Base-by-base conservation (phyloP, 139 green algal species). In the Coelastrella sp. region DNA sequence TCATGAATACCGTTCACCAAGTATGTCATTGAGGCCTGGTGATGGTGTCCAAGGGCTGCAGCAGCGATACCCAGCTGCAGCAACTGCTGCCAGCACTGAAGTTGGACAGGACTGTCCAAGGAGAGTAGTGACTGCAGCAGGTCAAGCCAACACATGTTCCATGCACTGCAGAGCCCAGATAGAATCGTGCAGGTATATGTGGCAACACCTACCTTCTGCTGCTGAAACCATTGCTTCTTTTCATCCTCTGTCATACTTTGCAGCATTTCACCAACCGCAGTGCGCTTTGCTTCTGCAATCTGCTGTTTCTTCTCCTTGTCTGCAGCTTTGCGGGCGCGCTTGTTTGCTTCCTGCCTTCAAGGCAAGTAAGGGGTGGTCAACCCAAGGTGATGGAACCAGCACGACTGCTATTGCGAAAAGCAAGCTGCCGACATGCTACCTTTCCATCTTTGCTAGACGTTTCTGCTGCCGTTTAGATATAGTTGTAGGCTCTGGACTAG, bases 221-320 rank as follows among this genome's bases (percentile, higher is more conserved):
- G 22, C 35, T 89, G 68, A 12, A 59, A 22, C 84, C 84, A 89
- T 49, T 89, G 6, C 56, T 82, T n/a, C 17, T 49, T 73, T 25
- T 89, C 49, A 10, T 82, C 85, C 7, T 90, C 85, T 19, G 85
- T 90, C 85, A 90, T 90, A 14, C 22, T 78, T 24, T 73, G 72
- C 74, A 84, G 57, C 85, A 84, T 90, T 4, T 75, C 68, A 17
- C 22, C 58, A 25, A 84, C 49, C 8, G 56, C 85, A 49, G 25
- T 24, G 22, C 85, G 85, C 73, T 61, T 73, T 20, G 70, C 10
- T 72, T 81, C 84, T 17, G 78, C 56, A 8, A 56, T n/a, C 83
- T 89, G 17, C 84, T 73, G 57, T 70, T 82, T 81, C 70, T 89
- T 22, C 49, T 68, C 66, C 66, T 82, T 70, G 56, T 68, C 59